Conservation (phyloP, 2,329 filamentous ascomycete genomes). For the Hymenoscyphus fraxineus region DNA sequence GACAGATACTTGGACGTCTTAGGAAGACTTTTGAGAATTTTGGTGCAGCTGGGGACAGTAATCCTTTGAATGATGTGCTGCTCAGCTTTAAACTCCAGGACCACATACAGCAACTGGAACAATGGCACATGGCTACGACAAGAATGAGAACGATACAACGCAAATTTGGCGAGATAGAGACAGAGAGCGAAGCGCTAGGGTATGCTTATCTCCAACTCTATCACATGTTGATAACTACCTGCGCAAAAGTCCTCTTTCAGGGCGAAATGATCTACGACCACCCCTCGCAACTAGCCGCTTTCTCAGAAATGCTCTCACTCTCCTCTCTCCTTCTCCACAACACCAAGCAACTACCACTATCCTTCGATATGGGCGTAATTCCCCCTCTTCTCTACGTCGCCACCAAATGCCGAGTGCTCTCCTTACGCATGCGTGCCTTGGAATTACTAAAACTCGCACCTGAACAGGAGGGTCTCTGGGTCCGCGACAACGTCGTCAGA, state of each 20-base stretch:
- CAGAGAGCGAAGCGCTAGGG: background rate
- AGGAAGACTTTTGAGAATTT: conserved; percentile 8
- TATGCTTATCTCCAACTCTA: conserved; percentile 18
- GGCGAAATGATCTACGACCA: conserved; percentile 39
- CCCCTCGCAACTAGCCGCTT: conserved; percentile 22
- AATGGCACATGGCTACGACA: conserved; percentile 6
- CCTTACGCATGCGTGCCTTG: conserved; percentile 13
- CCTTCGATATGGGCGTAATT: conserved; percentile 21
- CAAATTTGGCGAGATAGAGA: too few relatives aligned
- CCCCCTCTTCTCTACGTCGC: conserved; percentile 16
- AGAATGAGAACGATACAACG: background rate
- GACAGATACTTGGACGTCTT: conserved; percentile 14
- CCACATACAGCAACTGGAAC: conserved; percentile 6
- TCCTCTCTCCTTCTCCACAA: conserved; percentile 13
- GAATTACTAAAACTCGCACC: conserved; percentile 15
- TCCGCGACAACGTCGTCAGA: conserved; percentile 28
- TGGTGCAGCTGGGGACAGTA: background rate
- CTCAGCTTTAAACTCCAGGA: background rate
- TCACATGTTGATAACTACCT: conserved; percentile 7
- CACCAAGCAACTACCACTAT: conserved; percentile 11
- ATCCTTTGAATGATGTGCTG: background rate
- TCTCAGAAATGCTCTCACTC: conserved; percentile 36
- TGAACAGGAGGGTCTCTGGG: conserved; percentile 20
- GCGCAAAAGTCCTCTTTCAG: conserved; percentile 8
- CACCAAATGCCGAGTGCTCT: conserved; percentile 16